Conservation (phyloP, 768 basidiomycete genomes). For the Hydnomerulius pinastri region DNA sequence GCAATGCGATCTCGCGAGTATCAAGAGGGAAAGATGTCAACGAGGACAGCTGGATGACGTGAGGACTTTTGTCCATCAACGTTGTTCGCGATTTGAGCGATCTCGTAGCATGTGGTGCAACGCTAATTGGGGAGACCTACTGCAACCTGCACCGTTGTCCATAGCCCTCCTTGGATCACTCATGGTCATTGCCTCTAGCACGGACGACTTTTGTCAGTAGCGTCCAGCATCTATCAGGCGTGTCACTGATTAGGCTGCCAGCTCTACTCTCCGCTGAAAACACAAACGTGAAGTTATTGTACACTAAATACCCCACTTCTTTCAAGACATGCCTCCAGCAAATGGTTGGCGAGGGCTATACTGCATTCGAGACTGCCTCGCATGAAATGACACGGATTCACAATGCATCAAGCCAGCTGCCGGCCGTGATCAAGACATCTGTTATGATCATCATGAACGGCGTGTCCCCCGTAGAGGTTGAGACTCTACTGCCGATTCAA, state of each 20-base stretch:
- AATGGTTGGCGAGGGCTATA: slow-evolving; percentile 24
- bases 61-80: background rate
- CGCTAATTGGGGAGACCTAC: slow-evolving; percentile 21
- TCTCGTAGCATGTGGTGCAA: slow-evolving; percentile 19
- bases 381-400: slow-evolving; percentile 23
- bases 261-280: slow-evolving; percentile 11
- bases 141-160: slow-evolving; percentile 18
- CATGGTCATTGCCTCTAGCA: slow-evolving; percentile 17
- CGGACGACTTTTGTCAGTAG: slow-evolving; percentile 16
- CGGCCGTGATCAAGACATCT: slow-evolving; percentile 16
- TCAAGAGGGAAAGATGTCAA: slow-evolving; percentile 22
- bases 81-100: background rate
- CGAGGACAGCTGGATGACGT: slow-evolving; percentile 24
- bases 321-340: slow-evolving; percentile 24
- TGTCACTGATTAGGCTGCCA: background rate
- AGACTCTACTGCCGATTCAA: slow-evolving; percentile 16
- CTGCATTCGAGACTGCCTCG: slow-evolving; percentile 19
- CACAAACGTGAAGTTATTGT: slow-evolving; percentile 6
- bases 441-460: slow-evolving; percentile 15
- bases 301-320: slow-evolving; percentile 20
- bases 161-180: slow-evolving; percentile 19
- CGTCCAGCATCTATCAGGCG: background rate
- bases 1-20: slow-evolving; percentile 19
- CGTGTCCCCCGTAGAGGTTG: slow-evolving; percentile 10
- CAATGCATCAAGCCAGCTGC: slow-evolving; percentile 18